phyloP scores from a whole-genome alignment of 202 grass and related monocot genomes.

The Musa balbisiana region DNA sequence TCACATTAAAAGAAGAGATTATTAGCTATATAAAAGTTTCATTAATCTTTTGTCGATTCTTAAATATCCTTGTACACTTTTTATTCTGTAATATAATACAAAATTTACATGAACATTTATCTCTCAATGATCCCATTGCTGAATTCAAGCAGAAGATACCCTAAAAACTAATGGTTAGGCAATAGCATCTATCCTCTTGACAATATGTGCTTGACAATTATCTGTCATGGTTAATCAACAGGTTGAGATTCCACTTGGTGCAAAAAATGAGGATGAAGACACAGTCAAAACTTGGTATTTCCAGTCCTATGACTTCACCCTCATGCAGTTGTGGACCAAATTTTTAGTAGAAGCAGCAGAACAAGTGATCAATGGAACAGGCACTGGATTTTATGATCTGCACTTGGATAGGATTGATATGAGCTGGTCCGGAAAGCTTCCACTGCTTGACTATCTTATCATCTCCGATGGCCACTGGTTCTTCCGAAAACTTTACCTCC shows the following conservation, averaged over 20 bases:
- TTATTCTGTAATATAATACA: no score
- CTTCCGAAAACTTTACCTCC: slow-evolving; percentile 16
- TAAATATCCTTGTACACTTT: no score
- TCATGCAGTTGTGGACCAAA: slow-evolving; percentile 22
- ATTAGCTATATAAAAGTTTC: no score
- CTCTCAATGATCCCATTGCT: no score
- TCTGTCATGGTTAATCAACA: not conserved
- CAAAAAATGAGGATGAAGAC: slow-evolving; percentile 9
- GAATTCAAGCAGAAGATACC: no score
- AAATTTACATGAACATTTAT: no score
- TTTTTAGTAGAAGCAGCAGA: slow-evolving; percentile 18
- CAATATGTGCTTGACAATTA: no score
- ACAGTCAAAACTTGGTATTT: slow-evolving; percentile 20
- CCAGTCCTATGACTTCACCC: slow-evolving; percentile 14
- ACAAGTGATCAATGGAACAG: slow-evolving; percentile 3
- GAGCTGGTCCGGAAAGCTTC: slow-evolving; percentile 8
- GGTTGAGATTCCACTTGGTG: slow-evolving; percentile 7
- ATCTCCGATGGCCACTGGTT: slow-evolving; percentile 21
- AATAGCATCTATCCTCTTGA: no score
- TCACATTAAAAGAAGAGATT: no score
- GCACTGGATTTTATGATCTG: not conserved
- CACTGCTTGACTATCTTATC: not conserved
- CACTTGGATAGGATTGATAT: slow-evolving; percentile 21
- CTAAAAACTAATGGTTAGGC: no score
- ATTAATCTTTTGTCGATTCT: no score